Conservation (phyloP, 495 filamentous ascomycete species). For the Paragyromitra xinjiangensis region DNA sequence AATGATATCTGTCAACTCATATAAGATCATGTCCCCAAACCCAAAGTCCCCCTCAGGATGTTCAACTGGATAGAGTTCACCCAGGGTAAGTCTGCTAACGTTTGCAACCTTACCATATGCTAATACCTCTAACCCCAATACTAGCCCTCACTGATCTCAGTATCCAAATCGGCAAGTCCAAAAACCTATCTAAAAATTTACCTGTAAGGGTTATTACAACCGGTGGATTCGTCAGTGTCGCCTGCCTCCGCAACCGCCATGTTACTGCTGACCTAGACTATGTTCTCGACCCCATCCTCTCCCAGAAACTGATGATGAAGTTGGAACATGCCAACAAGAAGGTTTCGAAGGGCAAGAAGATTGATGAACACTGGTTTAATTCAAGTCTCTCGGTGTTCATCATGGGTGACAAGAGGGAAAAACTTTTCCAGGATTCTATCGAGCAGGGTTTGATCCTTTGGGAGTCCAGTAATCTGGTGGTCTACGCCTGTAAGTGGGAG, state of each 20-base stretch:
- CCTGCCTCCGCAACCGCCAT: constrained; percentile 1
- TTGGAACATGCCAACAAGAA: constrained; percentile 2
- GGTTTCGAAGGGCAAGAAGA: neutral
- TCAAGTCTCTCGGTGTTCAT: neutral
- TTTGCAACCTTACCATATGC: neutral
- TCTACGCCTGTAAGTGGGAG: constrained; percentile 23
- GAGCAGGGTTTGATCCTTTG: constrained; percentile 15
- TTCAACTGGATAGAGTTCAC: neutral
- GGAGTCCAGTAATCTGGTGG: constrained; percentile 1
- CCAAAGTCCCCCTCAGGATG: neutral
- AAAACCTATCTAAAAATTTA: constrained; percentile 5
- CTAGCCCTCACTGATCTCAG: constrained; percentile 4
- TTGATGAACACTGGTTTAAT: constrained; percentile 9
- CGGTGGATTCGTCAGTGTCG: constrained; percentile 8
- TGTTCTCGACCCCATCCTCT: neutral
- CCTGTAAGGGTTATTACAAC: constrained; percentile 7
- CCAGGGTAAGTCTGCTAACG: neutral
- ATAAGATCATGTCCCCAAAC: neutral
- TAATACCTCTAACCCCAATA: neutral
- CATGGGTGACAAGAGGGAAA: neutral
- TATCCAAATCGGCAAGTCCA: constrained; percentile 10
- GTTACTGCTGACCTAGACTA: constrained; percentile 13
- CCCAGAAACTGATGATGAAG: neutral
- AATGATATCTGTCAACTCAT: neutral
- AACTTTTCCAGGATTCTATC: neutral